phyloP scores from a whole-genome alignment of 345 rosid species.

The Corchorus olitorius region DNA sequence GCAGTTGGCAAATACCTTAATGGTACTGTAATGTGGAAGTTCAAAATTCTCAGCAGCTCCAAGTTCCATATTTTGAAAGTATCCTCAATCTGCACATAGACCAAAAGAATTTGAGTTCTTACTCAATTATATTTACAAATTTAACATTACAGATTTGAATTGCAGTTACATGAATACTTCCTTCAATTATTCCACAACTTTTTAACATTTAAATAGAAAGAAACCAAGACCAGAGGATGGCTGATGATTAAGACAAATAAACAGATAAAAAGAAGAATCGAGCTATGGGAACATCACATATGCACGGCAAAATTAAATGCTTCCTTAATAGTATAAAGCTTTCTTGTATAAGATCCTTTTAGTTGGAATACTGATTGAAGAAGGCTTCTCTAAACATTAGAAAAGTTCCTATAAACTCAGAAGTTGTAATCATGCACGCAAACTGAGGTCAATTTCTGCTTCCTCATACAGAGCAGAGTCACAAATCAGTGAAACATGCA shows the following conservation, averaged over 20 bases:
- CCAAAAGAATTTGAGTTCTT: not conserved
- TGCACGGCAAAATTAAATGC: not conserved
- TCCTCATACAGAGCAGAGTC: not conserved
- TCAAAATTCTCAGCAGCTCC: slow-evolving; percentile 15
- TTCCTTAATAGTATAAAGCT: not conserved
- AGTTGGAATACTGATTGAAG: not conserved
- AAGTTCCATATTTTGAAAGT: slow-evolving; percentile 21
- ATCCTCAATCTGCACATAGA: slow-evolving; percentile 15
- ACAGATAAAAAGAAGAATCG: not conserved
- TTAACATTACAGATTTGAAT: not conserved
- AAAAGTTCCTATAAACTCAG: not conserved
- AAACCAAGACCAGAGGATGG: not conserved
- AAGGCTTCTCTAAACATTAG: not conserved
- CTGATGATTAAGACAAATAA: not conserved
- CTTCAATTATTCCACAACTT: not conserved
- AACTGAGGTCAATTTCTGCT: not conserved
- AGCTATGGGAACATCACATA: not conserved
- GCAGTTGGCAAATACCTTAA: slow-evolving; percentile 20
- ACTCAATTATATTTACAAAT: not conserved
- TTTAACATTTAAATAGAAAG: not conserved
- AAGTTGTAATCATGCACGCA: not conserved
- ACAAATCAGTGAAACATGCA: not conserved
- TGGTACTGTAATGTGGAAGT: not conserved
- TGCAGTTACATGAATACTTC: not conserved
- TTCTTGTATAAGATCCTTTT: not conserved